Base-by-base conservation (phyloP, 2,329 filamentous ascomycete genomes). In the Colletotrichum nymphaeae region DNA sequence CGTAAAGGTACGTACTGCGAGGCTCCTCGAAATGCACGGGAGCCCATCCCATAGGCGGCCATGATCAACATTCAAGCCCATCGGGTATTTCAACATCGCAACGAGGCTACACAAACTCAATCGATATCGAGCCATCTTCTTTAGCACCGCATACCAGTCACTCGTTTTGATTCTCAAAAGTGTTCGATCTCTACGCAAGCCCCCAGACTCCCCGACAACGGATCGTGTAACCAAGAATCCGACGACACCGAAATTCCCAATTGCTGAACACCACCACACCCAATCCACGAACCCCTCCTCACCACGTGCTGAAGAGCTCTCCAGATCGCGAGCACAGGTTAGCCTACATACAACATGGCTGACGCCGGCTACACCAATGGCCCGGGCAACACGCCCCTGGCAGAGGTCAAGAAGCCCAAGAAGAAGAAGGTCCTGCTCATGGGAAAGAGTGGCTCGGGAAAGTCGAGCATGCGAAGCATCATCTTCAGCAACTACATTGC, bases 401-500 rank as follows among this genome's bases (percentile, higher is more conserved):
- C 71, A 76, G 88, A 90, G 80, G 84, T 91, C 76, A 91, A 90
- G 84, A 93, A 92, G 77, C 89, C 90, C 78, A 94, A 95, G 87
- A 95, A 95, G 88, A 94, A 94, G 86, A 95, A 95, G 88, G 93
- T 95, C 64, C 87, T 95, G 63, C 86, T 95, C 75, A 95, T 95
- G 97, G 97, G 97, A 78, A 98, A 98, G 87, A 97, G 94, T 75
- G 97, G 97, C 67, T 98, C 96, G 0, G 97, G 97, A 68, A 99
- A 99, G 85, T 98, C 95, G 55, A 98, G 95, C 69, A 99, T 99
- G 97, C 91, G 97, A 76, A 97, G 94, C 80, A 98, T 99, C 80
- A 98, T 99, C 82, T 99, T 99, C 85, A 98, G 94, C 87, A 98
- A 98, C 84, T 98, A 98, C 82, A 95, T 98, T 76, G 97, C 97